phyloP scores from a whole-genome alignment of 441 rosid genomes.

The Populus hybrid region DNA sequence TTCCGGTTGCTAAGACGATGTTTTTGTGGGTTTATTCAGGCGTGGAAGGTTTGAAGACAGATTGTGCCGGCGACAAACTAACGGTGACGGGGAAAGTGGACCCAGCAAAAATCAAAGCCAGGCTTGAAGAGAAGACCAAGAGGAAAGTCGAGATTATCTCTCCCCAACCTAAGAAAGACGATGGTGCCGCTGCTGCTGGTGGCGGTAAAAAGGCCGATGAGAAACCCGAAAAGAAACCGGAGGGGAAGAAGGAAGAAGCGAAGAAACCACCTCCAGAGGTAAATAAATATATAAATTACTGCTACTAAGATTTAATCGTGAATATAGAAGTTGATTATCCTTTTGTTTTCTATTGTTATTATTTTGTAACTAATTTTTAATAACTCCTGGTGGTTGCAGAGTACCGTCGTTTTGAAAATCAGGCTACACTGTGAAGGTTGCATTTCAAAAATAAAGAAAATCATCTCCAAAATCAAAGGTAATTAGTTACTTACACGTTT shows the following conservation, averaged over 20 bases:
- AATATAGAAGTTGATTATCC: neutral
- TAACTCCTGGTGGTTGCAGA: conserved; percentile 39
- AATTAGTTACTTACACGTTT: neutral
- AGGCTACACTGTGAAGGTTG: conserved; percentile 83
- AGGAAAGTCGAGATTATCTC: conserved; percentile 73
- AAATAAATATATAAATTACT: conserved; percentile 44
- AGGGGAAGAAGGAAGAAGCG: conserved; percentile 52
- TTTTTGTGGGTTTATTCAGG: conserved; percentile 41
- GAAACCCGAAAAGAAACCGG: conserved; percentile 48
- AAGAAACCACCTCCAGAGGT: conserved; percentile 43
- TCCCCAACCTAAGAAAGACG: conserved; percentile 67
- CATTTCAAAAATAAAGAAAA: conserved; percentile 51
- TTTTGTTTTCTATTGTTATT: neutral
- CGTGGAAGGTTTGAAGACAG: conserved; percentile 61
- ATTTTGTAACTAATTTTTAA: neutral
- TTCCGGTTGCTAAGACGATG: conserved; percentile 11
- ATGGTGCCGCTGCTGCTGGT: conserved; percentile 15
- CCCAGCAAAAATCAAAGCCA: conserved; percentile 48
- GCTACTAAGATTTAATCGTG: neutral
- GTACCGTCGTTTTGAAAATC: conserved; percentile 65
- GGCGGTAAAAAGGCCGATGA: conserved; percentile 46
- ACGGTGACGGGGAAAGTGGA: conserved; percentile 80
- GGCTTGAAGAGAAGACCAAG: conserved; percentile 52
- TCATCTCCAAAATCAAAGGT: conserved; percentile 58
- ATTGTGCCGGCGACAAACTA: conserved; percentile 49